Evolutionary conservation across 306 rosid species (phyloP).

Genomic region (Sindora glabra): DNA sequence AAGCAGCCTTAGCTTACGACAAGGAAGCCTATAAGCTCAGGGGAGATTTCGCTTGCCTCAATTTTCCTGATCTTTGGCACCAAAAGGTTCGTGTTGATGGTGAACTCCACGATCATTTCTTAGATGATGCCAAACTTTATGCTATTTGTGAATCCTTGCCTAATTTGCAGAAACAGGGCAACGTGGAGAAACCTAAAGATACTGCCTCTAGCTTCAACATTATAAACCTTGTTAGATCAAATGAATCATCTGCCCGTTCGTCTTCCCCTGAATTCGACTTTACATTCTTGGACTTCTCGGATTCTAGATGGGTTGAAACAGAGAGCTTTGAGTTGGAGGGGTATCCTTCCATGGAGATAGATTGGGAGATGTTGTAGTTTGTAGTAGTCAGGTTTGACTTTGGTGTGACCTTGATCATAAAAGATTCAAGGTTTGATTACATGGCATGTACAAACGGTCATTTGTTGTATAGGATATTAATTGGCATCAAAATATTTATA

Average conservation of each 20-base stretch:
- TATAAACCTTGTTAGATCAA: too few relatives aligned
- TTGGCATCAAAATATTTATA: too few relatives aligned
- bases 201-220: slow-evolving; percentile 24
- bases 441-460: too few relatives aligned
- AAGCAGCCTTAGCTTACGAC: slow-evolving; percentile 88
- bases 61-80: slow-evolving; percentile 62
- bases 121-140: slow-evolving; percentile 72
- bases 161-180: slow-evolving; percentile 35
- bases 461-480: too few relatives aligned
- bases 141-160: slow-evolving; percentile 64
- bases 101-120: slow-evolving; percentile 50
- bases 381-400: too few relatives aligned
- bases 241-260: slow-evolving; percentile 36
- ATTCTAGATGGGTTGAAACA: slow-evolving; percentile 37
- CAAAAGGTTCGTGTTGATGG: slow-evolving; percentile 33
- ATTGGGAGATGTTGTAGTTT: too few relatives aligned
- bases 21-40: slow-evolving; percentile 81
- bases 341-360: slow-evolving; percentile 85
- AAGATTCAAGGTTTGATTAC: too few relatives aligned
- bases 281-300: slow-evolving; percentile 47
- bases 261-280: slow-evolving; percentile 65
- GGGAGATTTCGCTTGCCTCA: slow-evolving; percentile 79
- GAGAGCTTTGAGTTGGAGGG: slow-evolving; percentile 55
- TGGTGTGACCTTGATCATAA: too few relatives aligned
- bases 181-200: slow-evolving; percentile 15